Evolutionary conservation across 352 stramenopile genomes (phyloP), one percentile per base, ranked within the genome.

Genomic region (Peronospora belbahrii): DNA sequence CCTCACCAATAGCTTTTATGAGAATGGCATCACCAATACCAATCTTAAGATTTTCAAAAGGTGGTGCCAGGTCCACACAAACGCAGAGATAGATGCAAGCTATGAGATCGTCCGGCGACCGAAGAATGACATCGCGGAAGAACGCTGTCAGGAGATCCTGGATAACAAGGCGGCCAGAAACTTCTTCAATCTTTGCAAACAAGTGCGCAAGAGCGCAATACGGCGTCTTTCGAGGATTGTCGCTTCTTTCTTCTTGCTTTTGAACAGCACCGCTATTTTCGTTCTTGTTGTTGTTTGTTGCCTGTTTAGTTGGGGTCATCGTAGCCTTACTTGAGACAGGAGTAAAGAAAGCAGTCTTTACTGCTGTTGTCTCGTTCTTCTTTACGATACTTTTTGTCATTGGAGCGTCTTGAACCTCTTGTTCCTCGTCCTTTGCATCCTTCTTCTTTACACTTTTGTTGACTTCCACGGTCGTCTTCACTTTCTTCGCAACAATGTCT

Each of bases 21-120:
- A 99, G 62, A 46, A 99, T 95, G 3, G 91, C 83, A 56, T 99
- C 96, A 20, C 97, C 97, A 39, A 99, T 97, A 13, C 97, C 97
- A 19, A 99, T 91, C 69, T 99, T 97, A 6, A 99, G 68, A 63
- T 97, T 97, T 55, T 98, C 88, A 48, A 97, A 98, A 19, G 92
- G 83, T 2, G 96, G 96, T 14, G 95, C 95, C 2, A 99, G 78
- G 47, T 96, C 74, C 13, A 88, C 94, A 59, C 76, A 92, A 9
- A 90, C 77, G 39, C 85, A 95, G 3, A 97, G 66, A 52, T 97
- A 97, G 27, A 97, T 88, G 51, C 80, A 90, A 6, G 86, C 66
- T 28, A 96, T 61, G 23, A 97, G 59, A 52, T 97, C 90, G 14
- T 88, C 56, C 0, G 83, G 83, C 2, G 74, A 78, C 11, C 71